phyloP scores from a whole-genome alignment of 116 monocot genomes.

The Papilionanthe hybrid region DNA sequence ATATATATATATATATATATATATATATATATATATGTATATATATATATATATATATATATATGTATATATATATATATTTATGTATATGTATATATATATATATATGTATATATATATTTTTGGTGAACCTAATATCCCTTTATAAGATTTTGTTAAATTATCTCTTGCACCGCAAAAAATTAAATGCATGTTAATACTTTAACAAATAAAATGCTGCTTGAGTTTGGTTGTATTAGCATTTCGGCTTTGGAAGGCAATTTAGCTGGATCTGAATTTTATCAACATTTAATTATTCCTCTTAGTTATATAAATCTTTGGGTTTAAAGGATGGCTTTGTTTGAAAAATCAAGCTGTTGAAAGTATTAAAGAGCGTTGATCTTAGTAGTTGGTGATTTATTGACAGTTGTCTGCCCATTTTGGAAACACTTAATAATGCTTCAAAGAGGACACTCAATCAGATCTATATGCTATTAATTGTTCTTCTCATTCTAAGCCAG shows the following conservation, averaged over 20 bases:
- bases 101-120: not conserved
- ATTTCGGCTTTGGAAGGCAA: not conserved
- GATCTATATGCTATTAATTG: conserved; percentile 88
- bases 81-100: no score
- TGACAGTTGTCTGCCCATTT: conserved; percentile 81
- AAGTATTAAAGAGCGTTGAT: not conserved
- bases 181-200: no score
- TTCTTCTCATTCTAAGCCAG: conserved; percentile 95
- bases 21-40: no score
- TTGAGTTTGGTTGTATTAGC: not conserved
- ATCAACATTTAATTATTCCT: not conserved
- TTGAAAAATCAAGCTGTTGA: not conserved
- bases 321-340: not conserved
- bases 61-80: no score
- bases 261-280: not conserved
- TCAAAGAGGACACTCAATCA: conserved; percentile 83
- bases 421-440: conserved; percentile 96
- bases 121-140: not conserved
- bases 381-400: conserved; percentile 16
- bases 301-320: not conserved
- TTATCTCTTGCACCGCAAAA: no score
- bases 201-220: not conserved
- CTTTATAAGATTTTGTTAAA: not conserved
- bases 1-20: no score
- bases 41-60: no score